Base-by-base conservation (phyloP, 805 yeast species). In the Yarrowia sp. region DNA sequence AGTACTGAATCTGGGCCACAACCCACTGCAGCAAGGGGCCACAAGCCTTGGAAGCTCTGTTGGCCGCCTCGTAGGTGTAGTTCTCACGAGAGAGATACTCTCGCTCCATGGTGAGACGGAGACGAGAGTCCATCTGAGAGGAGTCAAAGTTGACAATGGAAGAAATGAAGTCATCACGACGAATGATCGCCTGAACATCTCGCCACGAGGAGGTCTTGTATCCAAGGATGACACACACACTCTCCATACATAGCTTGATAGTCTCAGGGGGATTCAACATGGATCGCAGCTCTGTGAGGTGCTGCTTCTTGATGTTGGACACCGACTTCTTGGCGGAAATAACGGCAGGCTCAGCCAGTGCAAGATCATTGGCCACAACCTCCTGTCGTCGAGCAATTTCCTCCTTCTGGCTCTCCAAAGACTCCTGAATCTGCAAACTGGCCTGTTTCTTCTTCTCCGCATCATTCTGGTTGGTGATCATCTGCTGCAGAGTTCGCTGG, bases 21-120 rank as follows among this genome's bases (percentile, higher is more conserved):
- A 92, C 92, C 98, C 98, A 93, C 67, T 86, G 86, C 19, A 89
- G 71, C 36, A 93, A 77, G 0, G 98, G 98, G 0, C 97, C 98
- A 77, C 98, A 91, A 0, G 98, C 98, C 71, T 89, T 91, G 74
- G 96, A 88, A 4, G 98, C 98, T 41, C 98, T 79, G 70, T 89
- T 84, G 0, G 90, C 96, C 0, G 89, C 76, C 54, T 87, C 92
- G 70, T 77, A 88, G 43, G 83, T 90, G 72, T 83, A 92, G 61
- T 84, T 87, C 0, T 85, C 82, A 63, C 85, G 78, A 0, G 86
- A 77, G 11, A 92, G 74, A 70, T 88, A 93, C 1, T 78, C 79
- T 0, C 73, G 68, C 41, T 86, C 85, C 85, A 93, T 84, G 62
- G 75, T 78, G 0, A 75, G 70, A 35, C 90, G 76, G n/a, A 87